Percentiles rank a stretch among this genome's conserved stretches.
Evolutionary conservation across 257 asterid species (phyloP).

Genomic region (Capsicum baccatum): DNA sequence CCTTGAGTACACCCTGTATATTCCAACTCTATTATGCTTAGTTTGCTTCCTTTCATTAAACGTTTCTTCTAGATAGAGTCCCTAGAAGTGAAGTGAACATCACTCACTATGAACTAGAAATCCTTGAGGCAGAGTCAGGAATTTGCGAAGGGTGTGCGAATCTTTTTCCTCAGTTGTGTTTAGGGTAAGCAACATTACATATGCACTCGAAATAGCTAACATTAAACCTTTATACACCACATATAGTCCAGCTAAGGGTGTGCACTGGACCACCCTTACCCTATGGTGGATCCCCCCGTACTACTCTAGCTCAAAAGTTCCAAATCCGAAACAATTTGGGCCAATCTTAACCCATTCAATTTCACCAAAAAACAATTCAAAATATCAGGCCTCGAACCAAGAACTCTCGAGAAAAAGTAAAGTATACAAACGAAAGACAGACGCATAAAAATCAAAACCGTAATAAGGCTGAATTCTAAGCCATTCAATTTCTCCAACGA

Average conservation of each 20-base stretch:
- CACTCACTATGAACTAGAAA: neutral
- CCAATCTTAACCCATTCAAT: neutral
- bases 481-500: neutral
- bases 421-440: too few species aligned
- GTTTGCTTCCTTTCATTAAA: neutral
- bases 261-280: too few species aligned
- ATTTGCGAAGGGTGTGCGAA: too few species aligned
- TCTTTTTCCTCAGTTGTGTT: too few species aligned
- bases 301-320: neutral
- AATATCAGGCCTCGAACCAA: neutral
- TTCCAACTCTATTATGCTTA: slow-evolving; percentile 4
- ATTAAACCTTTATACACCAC: too few species aligned
- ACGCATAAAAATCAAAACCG: neutral
- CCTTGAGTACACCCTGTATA: neutral
- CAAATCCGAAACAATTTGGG: neutral
- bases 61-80: neutral
- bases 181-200: too few species aligned
- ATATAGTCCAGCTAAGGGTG: too few species aligned
- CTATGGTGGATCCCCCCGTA: too few species aligned
- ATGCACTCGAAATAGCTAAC: too few species aligned
- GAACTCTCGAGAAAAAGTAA: neutral
- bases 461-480: neutral
- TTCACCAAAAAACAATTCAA: neutral
- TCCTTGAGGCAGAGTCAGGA: neutral
- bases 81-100: neutral